Conservation (phyloP, 2,329 filamentous ascomycete species). For the Monascus ruber region DNA sequence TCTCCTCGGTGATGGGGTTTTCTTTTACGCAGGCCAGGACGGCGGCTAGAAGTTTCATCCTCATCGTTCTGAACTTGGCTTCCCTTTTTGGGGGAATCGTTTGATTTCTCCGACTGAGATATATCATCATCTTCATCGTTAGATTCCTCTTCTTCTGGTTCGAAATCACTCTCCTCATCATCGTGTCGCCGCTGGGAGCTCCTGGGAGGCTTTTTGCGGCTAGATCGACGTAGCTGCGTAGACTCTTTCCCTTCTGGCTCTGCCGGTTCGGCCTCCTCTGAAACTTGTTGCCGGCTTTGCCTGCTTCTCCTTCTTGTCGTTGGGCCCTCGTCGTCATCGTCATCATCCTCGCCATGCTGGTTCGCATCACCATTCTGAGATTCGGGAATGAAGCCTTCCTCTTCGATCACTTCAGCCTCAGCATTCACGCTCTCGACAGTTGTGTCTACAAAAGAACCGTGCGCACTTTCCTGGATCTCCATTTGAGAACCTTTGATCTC, state of each 20-base stretch:
- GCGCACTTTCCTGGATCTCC: conserved; percentile 33
- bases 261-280: conserved; percentile 17
- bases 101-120: conserved; percentile 40
- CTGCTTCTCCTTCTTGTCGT: conserved; percentile 35
- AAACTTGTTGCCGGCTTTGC: conserved; percentile 12
- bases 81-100: conserved; percentile 31
- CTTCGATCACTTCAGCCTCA: conserved; percentile 11
- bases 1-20: conserved; percentile 34
- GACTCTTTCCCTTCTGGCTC: conserved; percentile 15
- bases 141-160: conserved; percentile 45
- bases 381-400: conserved; percentile 28
- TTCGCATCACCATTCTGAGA: conserved; percentile 29
- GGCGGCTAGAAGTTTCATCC: conserved; percentile 38
- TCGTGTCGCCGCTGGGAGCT: conserved; percentile 34
- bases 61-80: conserved; percentile 34
- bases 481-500: conserved; percentile 29
- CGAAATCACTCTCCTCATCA: conserved; percentile 53
- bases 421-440: conserved; percentile 2
- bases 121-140: conserved; percentile 40
- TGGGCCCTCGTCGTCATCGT: conserved; percentile 44
- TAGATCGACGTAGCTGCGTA: conserved; percentile 24
- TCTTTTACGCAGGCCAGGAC: conserved; percentile 41
- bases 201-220: conserved; percentile 28
- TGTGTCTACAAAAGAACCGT: conserved; percentile 21
- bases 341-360: conserved; percentile 25